Percentiles rank a stretch among this genome's conserved stretches.
Evolutionary conservation across 2,329 filamentous ascomycete genomes (phyloP).

Genomic region (Nemania abortiva): DNA sequence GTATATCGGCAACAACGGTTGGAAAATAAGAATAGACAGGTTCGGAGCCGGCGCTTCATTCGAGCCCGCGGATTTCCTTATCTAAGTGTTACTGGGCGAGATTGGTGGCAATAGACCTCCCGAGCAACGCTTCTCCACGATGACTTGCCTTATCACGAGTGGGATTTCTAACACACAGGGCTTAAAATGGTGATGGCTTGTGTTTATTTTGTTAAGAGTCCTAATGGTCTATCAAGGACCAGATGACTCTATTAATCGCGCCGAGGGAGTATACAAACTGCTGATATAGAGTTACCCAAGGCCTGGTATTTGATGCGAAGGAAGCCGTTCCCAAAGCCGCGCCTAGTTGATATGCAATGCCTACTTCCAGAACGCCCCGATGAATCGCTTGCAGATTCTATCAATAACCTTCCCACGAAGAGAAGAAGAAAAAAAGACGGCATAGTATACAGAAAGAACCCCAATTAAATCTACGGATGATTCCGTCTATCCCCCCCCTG

Average conservation of each 20-base stretch:
- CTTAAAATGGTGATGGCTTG: neutral
- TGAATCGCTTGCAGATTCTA: slow-evolving; percentile 15
- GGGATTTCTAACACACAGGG: neutral
- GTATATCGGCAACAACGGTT: neutral
- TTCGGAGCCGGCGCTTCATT: neutral
- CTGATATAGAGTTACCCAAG: slow-evolving; percentile 9
- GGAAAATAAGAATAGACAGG: slow-evolving; percentile 26
- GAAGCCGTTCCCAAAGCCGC: neutral
- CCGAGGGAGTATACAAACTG: neutral
- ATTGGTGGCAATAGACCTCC: neutral
- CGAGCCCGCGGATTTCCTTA: neutral
- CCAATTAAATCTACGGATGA: slow-evolving; percentile 23
- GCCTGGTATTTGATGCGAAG: neutral
- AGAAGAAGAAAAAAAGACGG: slow-evolving; percentile 3
- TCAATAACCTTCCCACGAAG: neutral
- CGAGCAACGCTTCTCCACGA: neutral
- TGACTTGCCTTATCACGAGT: neutral
- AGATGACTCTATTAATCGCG: neutral
- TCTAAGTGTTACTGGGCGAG: neutral
- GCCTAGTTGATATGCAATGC: slow-evolving; percentile 12
- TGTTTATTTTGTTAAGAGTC: neutral
- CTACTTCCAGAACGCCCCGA: slow-evolving; percentile 25
- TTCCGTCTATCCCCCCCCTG: neutral
- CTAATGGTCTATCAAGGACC: neutral
- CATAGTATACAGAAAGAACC: slow-evolving; percentile 13